Base-by-base conservation (phyloP, 495 filamentous ascomycete genomes). In the Penicillium diatomitis region DNA sequence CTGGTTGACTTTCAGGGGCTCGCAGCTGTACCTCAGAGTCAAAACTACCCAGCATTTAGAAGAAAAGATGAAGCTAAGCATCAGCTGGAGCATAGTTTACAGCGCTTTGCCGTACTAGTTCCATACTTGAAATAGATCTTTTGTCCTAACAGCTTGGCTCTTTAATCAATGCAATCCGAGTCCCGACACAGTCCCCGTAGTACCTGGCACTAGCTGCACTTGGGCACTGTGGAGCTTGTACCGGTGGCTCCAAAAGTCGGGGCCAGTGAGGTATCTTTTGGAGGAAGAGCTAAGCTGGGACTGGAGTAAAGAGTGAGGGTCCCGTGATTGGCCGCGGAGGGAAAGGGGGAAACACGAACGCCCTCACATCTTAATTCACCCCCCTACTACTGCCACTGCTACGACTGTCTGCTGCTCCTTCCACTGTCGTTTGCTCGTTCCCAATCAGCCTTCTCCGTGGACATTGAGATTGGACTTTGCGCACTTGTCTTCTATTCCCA, bases 301-400 rank as follows among this genome's bases (percentile, higher is more conserved):
- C 46, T 54, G 55, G 50, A 55, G 51, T 38, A 51, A 46, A 48
- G 41, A 49, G 20, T 20, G 11, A 39, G 32, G 32, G 53, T 50
- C 50, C 57, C 49, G 57, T 63, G 60, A 63, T 63, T 63, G 60
- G 60, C 48, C 52, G 38, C 38, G 40, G 43, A 56, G 55, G 60
- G 60, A 62, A 62, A 62, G 57, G 57, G 60, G 60, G 60, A 58
- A 58, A 63, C 54, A 61, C 52, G 52, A 57, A 60, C 60, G 60
- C 55, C 58, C 58, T 60, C 58, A 53, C 49, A 49, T 44, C 51
- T 36, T 49, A 45, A 46, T 46, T 46, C 44, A 49, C 50, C 46
- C 53, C 51, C 41, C 47, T 41, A 42, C 48, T 28, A 39, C 47
- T 54, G 48, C 40, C 4, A 55, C 38, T 39, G 48, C 40, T 41